These are phyloP conservation scores for Cercospora zeae-maydis DNA, from an alignment of 2,329 filamentous ascomycete species.

Conservation along the genomic window DNA sequence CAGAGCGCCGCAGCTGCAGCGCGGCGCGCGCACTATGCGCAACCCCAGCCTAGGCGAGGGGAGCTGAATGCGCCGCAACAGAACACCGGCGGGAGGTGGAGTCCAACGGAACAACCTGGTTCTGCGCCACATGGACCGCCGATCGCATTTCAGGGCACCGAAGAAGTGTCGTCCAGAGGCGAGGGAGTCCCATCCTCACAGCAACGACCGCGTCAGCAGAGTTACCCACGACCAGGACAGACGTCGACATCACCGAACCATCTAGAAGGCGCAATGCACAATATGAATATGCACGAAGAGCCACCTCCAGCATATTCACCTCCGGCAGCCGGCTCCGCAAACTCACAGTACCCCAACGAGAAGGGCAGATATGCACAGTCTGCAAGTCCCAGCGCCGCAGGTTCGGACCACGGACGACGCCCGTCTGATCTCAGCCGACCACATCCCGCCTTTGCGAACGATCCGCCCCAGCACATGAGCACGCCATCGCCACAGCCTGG, in stretches of 20 bases:
- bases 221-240: constrained; percentile 41
- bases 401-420: constrained; percentile 26
- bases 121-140: constrained; percentile 84
- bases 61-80: constrained; percentile 36
- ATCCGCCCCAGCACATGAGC: constrained; percentile 46
- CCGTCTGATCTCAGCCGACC: constrained; percentile 49
- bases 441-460: constrained; percentile 90
- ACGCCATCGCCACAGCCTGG: constrained; percentile 45
- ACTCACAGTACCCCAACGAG: constrained; percentile 69
- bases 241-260: constrained; percentile 39
- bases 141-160: constrained; percentile 83
- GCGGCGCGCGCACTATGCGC: constrained; percentile 70
- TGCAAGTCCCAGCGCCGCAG: constrained; percentile 29
- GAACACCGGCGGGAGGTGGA: constrained; percentile 71
- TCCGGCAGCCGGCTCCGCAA: constrained; percentile 40
- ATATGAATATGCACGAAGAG: constrained; percentile 74
- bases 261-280: constrained; percentile 81
- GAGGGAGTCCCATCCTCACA: constrained; percentile 20
- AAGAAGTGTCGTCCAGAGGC: constrained; percentile 54
- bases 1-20: constrained; percentile 80
- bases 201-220: constrained; percentile 18
- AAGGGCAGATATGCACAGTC: constrained; percentile 58
- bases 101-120: constrained; percentile 85
- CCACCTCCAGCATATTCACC: constrained; percentile 90
- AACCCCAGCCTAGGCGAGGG: constrained; percentile 44